Base-by-base conservation (phyloP, 495 filamentous ascomycete species). In the Haplographium delicatum region DNA sequence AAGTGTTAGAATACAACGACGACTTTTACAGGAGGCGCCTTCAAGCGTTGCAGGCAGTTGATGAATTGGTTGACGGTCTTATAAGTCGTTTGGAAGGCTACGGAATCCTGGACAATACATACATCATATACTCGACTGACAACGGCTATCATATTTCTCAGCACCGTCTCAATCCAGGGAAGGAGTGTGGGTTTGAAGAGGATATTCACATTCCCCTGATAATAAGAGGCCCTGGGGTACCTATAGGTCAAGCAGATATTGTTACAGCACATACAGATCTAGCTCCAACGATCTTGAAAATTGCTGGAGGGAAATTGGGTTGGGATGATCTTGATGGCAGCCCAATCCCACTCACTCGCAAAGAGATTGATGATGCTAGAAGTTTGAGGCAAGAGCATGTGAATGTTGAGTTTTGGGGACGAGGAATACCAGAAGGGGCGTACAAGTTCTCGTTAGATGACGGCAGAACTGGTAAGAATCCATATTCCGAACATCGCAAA, bases 71-170 rank as follows among this genome's bases (percentile, higher is more conserved):
- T 0, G 75, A 82, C 18, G 65, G 65, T 0, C 52, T 85, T 0
- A 51, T 85, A 1, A 54, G 60, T 1, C 72, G 73, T 1, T 69
- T 87, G 0, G 67, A 73, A 19, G 62, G 70, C 1, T 66, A 72
- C 28, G 71, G 63, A 13, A 57, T 80, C 23, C 56, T 84, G 13
- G 78, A 84, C 19, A 73, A 84, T 53, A 86, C 82, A 3, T 86
- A 82, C 53, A 74, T 87, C 26, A 72, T 86, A 47, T 86, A 81
- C 59, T 81, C 79, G 4, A 79, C 78, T 5, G 83, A 86, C 55
- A 86, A 87, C 54, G 83, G 83, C 0, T 87, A 78, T 60, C 81
- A 86, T 57, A 81, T 86, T 53, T 79, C 81, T 3, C 81, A 86
- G 53, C 82, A 87, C 55, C 73, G 83, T 1, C 56, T 86, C 2